Evolutionary conservation across 1,139 yeast genomes (phyloP), one percentile per base, ranked within the genome.

Genomic region (Ashbya aceris): DNA sequence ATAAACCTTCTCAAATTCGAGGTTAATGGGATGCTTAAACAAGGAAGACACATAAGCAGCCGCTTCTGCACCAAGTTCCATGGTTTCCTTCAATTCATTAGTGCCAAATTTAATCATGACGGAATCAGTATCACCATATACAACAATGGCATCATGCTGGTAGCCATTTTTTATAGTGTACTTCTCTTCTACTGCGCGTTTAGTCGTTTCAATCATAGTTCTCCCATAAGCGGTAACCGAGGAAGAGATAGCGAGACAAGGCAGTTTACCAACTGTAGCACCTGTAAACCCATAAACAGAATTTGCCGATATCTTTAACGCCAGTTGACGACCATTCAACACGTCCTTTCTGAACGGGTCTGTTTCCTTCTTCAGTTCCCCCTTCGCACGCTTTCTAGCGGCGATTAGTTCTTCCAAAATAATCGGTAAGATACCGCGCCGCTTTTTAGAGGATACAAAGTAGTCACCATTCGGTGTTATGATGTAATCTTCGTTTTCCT

Each of bases 241-340:
- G 0, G 97, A 87, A 0, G 98, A 93, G 45, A 93, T 93, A 1
- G 95, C 95, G 48, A 93, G 70, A 68, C 98, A 93, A 0, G 99
- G 99, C 42, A 93, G 71, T 56, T 91, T 91, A 44, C 99, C 99
- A 41, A 89, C 80, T 0, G 97, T 91, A 2, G 99, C 99, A 65
- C 99, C 99, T 0, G 99, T 93, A 63, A 93, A 93, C 40, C 99
- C 99, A 62, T 93, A 93, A 4, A 93, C 99, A 2, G 98, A 91
- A 61, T 93, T 93, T 4, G 99, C 99, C 4, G 97, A 87, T 39
- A 93, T 85, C 56, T 93, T 93, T 60, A 93, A 70, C 0, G 99
- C 99, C 53, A 93, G 70, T 65, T 93, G 99, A 61, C 98, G 77
- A 71, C 99, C 99, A 61, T 93, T 94, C 42, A 93, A 73, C 32